Base-by-base conservation (phyloP, 2,329 filamentous ascomycete genomes). In the Diaporthe capsici region DNA sequence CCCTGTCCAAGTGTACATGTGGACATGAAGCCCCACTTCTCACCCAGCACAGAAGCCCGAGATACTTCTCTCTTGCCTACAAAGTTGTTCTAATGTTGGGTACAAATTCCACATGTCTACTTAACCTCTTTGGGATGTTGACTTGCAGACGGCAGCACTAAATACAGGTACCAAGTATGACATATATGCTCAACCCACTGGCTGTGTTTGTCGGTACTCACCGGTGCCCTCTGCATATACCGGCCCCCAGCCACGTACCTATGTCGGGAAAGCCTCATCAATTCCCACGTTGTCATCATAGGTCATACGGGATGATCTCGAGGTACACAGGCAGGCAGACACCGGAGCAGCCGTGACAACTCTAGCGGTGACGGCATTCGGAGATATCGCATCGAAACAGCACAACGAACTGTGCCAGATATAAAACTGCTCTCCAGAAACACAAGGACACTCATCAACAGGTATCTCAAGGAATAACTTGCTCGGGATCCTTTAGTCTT, bases 231-330 rank as follows among this genome's bases (percentile, higher is more conserved):
- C 17, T 63, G 31, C n/a, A 61, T 39, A 25, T 55, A 49, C 49
- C 44, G 15, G 25, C 37, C 44, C 71, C 49, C 71, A 72, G 71
- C 57, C 57, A 22, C 71, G 60, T 47, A 63, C 49, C 22, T 72
- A 22, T 31, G 53, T 72, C 55, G 71, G 57, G 44, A 39, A 68
- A 68, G 44, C 60, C 42, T 37, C 57, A 63, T 31, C 55, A 53
- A 42, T 22, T 57, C 39, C 25, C 53, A 72, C 70, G 25, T 57
- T 63, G 55, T 63, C 57, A 39, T 72, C 71, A 42, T 63, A 68
- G 63, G 63, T 68, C 63, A 68, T 53, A 53, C 63, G 63, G 63
- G 63, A 68, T 68, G 63, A 53, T 68, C 31, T 51, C 25, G 34
- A 39, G 55, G 25, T 53, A 34, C 44, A 51, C 37, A 28, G 57